Conservation (phyloP, 495 filamentous ascomycete genomes). For the Friedmanniomyces endolithicus region DNA sequence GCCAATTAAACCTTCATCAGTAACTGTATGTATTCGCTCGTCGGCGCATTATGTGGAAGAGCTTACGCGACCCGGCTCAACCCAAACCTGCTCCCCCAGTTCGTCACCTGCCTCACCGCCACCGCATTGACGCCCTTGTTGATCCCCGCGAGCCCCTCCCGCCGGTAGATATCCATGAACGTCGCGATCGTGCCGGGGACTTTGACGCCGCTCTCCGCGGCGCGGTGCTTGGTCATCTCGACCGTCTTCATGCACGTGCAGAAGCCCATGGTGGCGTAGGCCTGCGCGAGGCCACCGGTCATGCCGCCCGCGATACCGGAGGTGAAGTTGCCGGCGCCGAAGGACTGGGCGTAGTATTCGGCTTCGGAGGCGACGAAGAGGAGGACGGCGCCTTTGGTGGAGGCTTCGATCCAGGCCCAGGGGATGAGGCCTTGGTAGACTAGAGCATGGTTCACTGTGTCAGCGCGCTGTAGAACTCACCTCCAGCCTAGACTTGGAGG, state of each 20-base stretch:
- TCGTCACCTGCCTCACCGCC: slow-evolving; percentile 96
- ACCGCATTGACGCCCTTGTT: slow-evolving; percentile 98
- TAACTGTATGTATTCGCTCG: too few species aligned
- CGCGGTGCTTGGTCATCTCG: slow-evolving; percentile 96
- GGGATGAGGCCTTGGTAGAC: slow-evolving; percentile 99
- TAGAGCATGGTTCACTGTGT: slow-evolving; percentile 30
- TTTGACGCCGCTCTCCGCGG: slow-evolving; percentile 69
- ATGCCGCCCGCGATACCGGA: slow-evolving; percentile 87
- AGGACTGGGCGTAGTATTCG: slow-evolving; percentile 74
- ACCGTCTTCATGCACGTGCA: slow-evolving; percentile 99
- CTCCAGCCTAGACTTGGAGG: neutral
- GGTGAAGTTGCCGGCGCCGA: slow-evolving; percentile 75
- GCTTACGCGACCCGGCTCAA: slow-evolving; percentile 61
- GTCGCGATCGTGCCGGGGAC: slow-evolving; percentile 79
- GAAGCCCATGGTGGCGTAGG: slow-evolving; percentile 99
- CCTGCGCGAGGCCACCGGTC: slow-evolving; percentile 87
- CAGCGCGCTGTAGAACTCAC: slow-evolving; percentile 9
- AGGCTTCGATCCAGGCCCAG: slow-evolving; percentile 99
- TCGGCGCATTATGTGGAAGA: too few species aligned
- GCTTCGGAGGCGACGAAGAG: slow-evolving; percentile 98
- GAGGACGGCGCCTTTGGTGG: slow-evolving; percentile 96
- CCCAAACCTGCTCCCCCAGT: slow-evolving; percentile 96
- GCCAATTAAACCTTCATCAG: neutral
- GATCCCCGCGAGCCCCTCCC: slow-evolving; percentile 90
- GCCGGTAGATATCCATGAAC: slow-evolving; percentile 93